These are phyloP conservation scores for Actinomortierella ambigua DNA, from an alignment of 371 early-diverging fungal genomes.

Conservation along the genomic window DNA sequence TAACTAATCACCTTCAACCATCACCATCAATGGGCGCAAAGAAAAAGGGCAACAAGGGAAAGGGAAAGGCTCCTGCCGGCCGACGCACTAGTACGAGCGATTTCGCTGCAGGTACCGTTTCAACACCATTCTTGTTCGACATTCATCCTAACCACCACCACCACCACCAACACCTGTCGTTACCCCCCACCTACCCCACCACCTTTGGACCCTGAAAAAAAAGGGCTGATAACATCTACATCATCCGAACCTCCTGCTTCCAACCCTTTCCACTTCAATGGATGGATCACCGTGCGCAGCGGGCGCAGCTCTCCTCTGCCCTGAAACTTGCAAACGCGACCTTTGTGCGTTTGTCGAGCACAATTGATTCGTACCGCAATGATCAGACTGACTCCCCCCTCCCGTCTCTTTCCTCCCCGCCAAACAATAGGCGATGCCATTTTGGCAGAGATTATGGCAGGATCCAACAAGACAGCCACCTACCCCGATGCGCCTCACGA, in stretches of 20 bases:
- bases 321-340: no score
- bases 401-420: not conserved
- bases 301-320: no score
- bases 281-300: no score
- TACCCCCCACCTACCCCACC: no score
- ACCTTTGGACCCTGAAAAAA: no score
- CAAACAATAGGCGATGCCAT: conserved; percentile 16
- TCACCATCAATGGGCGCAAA: conserved; percentile 16
- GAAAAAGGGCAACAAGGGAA: conserved; percentile 15
- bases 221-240: no score
- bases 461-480: conserved; percentile 6
- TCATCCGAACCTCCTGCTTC: no score
- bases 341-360: not conserved
- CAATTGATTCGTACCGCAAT: no score
- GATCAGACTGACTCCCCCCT: not conserved
- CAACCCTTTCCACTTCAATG: not conserved
- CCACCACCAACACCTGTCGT: no score
- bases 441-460: conserved; percentile 11
- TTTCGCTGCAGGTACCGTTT: conserved; percentile 9
- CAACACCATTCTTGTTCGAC: no score
- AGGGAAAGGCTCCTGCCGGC: conserved; percentile 6
- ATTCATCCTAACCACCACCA: no score
- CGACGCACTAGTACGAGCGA: conserved; percentile 19
- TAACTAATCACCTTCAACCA: not conserved
- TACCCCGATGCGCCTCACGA: conserved; percentile 5